Evolutionary conservation across 2,329 filamentous ascomycete genomes (phyloP).

Genomic region (Ceratocystiopsis sp.): DNA sequence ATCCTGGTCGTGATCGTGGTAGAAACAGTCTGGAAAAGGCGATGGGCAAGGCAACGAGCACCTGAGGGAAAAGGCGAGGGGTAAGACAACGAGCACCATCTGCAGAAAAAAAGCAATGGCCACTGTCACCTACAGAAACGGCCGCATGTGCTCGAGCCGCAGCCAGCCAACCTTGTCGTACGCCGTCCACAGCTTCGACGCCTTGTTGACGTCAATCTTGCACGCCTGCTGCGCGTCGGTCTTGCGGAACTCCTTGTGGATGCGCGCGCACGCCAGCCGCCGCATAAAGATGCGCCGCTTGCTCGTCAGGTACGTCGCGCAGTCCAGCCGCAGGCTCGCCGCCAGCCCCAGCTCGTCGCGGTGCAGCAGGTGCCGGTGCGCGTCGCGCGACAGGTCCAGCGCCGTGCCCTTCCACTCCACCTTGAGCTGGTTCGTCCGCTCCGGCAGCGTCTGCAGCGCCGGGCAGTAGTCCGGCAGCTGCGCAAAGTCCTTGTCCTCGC

Average conservation of each 20-base stretch:
- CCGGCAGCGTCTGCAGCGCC: constrained; percentile 45
- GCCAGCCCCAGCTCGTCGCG: constrained; percentile 63
- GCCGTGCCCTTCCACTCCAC: constrained; percentile 75
- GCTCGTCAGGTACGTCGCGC: constrained; percentile 77
- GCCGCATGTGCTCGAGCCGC: constrained; percentile 28
- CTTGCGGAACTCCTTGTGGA: constrained; percentile 77
- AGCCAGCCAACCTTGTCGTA: constrained; percentile 83
- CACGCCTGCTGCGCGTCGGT: constrained; percentile 93
- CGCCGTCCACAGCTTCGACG: constrained; percentile 77
- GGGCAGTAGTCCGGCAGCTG: constrained; percentile 58
- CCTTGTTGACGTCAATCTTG: constrained; percentile 97
- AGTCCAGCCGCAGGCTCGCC: constrained; percentile 63
- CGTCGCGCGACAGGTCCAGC: constrained; percentile 59
- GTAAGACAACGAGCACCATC: too few relatives aligned
- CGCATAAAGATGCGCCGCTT: constrained; percentile 82
- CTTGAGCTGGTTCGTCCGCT: constrained; percentile 55
- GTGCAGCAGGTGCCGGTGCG: constrained; percentile 53
- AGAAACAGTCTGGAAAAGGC: too few relatives aligned
- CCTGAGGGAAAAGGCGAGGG: too few relatives aligned
- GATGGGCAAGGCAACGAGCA: too few relatives aligned
- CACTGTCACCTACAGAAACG: constrained; percentile 1
- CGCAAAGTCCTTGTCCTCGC: constrained; percentile 69
- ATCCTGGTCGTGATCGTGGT: too few relatives aligned
- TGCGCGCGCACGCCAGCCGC: constrained; percentile 48
- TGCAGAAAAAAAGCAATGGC: neutral